phyloP scores from a whole-genome alignment of 495 filamentous ascomycete genomes.

The Lophiostoma macrostomum region DNA sequence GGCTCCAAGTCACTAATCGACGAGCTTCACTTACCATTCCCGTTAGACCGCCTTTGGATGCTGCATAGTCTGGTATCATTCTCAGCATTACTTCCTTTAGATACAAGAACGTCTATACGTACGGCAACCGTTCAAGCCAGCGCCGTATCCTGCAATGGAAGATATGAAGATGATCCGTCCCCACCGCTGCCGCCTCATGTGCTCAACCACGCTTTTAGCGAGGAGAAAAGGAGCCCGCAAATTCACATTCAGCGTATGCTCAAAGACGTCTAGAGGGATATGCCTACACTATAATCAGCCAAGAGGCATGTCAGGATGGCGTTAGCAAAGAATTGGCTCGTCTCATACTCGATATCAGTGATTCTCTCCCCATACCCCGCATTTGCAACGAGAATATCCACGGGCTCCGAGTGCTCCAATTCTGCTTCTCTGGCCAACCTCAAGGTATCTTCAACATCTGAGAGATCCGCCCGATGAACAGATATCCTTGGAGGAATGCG shows the following conservation, averaged over 20 bases:
- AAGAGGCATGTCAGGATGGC: too few species aligned
- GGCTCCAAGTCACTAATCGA: too few species aligned
- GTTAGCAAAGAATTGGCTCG: background rate
- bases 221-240: slow-evolving; percentile 64
- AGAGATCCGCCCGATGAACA: slow-evolving; percentile 57
- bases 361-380: slow-evolving; percentile 40
- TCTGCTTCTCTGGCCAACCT: slow-evolving; percentile 53
- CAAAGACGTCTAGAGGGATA: slow-evolving; percentile 61
- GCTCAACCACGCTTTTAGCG: slow-evolving; percentile 60
- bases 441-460: slow-evolving; percentile 49
- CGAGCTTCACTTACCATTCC: too few species aligned
- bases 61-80: slow-evolving; percentile 55
- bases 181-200: slow-evolving; percentile 62
- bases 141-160: slow-evolving; percentile 63
- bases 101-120: slow-evolving; percentile 31
- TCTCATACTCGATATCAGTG: slow-evolving; percentile 18
- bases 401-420: slow-evolving; percentile 50
- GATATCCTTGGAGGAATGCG: slow-evolving; percentile 47
- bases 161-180: slow-evolving; percentile 67
- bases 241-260: slow-evolving; percentile 64
- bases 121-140: slow-evolving; percentile 65
- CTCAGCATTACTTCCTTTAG: background rate
- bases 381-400: slow-evolving; percentile 63
- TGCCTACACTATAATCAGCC: slow-evolving; percentile 44
- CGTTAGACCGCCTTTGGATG: slow-evolving; percentile 61